phyloP scores from a whole-genome alignment of 2,329 filamentous ascomycete species.

The Leptodontidium sp. region DNA sequence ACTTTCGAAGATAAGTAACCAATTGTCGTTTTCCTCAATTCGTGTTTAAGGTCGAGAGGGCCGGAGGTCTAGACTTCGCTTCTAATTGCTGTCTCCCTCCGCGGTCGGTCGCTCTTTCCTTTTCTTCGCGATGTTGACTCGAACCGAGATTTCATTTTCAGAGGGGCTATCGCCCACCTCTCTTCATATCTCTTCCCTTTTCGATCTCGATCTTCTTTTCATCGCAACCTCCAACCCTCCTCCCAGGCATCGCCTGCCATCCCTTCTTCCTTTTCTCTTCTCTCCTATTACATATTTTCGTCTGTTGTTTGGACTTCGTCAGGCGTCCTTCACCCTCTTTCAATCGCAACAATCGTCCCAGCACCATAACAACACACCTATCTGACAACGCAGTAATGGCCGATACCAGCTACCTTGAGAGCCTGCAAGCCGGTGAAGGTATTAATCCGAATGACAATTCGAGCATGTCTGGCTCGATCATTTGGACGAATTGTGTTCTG shows the following conservation, averaged over 20 bases:
- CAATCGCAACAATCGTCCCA: neutral
- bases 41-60: neutral
- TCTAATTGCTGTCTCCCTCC: neutral
- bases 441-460: constrained; percentile 5
- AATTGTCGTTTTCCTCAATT: neutral
- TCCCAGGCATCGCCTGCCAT: neutral
- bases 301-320: neutral
- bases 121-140: constrained; percentile 1
- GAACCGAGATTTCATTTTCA: neutral
- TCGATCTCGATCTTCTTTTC: neutral
- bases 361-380: neutral
- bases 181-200: neutral
- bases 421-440: neutral
- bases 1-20: neutral
- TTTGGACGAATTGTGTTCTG: constrained; percentile 10
- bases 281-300: constrained; percentile 4
- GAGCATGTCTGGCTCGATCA: constrained; percentile 16
- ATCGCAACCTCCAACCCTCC: neutral
- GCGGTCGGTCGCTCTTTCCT: constrained; percentile 10
- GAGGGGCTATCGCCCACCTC: neutral
- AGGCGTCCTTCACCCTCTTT: neutral
- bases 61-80: constrained; percentile 9
- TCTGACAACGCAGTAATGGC: neutral
- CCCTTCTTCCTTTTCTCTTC: neutral
- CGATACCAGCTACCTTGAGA: constrained; percentile 13